phyloP scores from a whole-genome alignment of 164 flowering plant species.

The Buxus sempervirens region DNA sequence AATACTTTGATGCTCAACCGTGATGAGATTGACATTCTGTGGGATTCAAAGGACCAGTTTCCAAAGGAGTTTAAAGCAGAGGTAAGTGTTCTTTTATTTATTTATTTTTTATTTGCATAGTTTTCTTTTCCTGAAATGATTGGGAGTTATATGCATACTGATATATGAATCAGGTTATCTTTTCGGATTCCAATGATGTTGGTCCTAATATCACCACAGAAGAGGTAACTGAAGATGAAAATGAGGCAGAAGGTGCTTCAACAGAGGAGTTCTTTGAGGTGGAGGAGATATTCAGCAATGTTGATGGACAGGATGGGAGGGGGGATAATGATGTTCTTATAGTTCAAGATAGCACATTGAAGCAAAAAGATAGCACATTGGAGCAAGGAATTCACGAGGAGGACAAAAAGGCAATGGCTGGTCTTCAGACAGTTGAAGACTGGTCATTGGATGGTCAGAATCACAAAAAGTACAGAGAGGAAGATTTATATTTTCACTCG shows the following conservation, averaged over 20 bases:
- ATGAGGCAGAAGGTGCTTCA: constrained; percentile 50
- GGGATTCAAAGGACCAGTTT: constrained; percentile 78
- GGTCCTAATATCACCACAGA: constrained; percentile 44
- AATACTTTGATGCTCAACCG: constrained; percentile 55
- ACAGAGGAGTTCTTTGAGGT: constrained; percentile 94
- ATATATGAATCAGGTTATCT: constrained; percentile 73
- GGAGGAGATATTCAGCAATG: constrained; percentile 85
- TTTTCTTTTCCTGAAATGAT: constrained; percentile 26
- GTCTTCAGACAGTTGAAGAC: constrained; percentile 10
- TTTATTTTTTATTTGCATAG: constrained; percentile 8
- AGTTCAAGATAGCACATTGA: constrained; percentile 14
- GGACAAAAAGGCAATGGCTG: constrained; percentile 13
- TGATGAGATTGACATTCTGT: constrained; percentile 76
- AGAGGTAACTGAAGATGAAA: constrained; percentile 44
- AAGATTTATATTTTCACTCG: constrained; percentile 37
- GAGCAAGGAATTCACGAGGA: background rate
- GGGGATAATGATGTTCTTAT: constrained; percentile 27
- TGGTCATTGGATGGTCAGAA: constrained; percentile 17
- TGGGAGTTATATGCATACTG: constrained; percentile 40
- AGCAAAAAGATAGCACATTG: constrained; percentile 6
- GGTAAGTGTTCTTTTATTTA: constrained; percentile 44
- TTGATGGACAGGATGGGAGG: constrained; percentile 47
- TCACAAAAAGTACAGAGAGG: constrained; percentile 35
- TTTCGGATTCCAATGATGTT: constrained; percentile 62
- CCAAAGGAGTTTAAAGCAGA: constrained; percentile 83